Percentiles rank a stretch among this genome's conserved stretches.
Evolutionary conservation across 345 rosid species (phyloP).

Genomic region (Sapria himalayana): DNA sequence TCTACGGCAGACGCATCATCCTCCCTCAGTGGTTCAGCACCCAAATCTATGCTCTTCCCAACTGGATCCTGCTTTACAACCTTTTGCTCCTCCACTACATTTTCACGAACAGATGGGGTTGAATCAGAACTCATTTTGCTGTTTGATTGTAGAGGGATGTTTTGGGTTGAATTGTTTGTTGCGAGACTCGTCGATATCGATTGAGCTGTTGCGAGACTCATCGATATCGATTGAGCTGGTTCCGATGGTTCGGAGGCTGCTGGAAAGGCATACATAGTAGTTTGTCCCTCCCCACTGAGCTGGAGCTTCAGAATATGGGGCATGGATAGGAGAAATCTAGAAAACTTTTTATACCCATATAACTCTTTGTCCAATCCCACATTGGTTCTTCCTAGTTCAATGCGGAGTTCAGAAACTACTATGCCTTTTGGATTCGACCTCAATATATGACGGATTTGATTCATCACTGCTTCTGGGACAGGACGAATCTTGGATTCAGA

Average conservation of each 20-base stretch:
- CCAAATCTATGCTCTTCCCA: constrained; percentile 6
- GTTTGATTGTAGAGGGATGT: too few relatives aligned
- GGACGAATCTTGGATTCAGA: constrained; percentile 17
- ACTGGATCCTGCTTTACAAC: constrained; percentile 10
- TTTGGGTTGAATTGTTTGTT: too few relatives aligned
- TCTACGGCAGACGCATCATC: constrained; percentile 6
- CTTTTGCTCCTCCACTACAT: constrained; percentile 6
- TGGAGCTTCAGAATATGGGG: constrained; percentile 30
- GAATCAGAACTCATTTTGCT: too few relatives aligned
- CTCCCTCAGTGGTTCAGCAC: constrained; percentile 3
- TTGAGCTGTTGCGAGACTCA: too few relatives aligned
- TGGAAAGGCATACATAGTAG: constrained; percentile 10
- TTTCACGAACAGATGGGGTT: constrained; percentile 1
- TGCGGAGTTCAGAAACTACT: constrained; percentile 25
- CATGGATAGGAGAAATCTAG: constrained; percentile 46
- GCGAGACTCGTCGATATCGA: too few relatives aligned
- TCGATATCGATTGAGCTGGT: constrained; percentile 2
- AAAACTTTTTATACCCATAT: constrained; percentile 40
- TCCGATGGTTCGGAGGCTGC: constrained; percentile 17
- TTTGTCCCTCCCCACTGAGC: constrained; percentile 19
- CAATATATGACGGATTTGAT: constrained; percentile 28
- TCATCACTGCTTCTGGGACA: constrained; percentile 25
- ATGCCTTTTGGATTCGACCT: constrained; percentile 33
- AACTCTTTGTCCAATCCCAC: constrained; percentile 27
- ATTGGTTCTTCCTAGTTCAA: constrained; percentile 25